These are phyloP conservation scores for Arthrobotrys iridis DNA, from an alignment of 2,329 filamentous ascomycete species.

Conservation along the genomic window DNA sequence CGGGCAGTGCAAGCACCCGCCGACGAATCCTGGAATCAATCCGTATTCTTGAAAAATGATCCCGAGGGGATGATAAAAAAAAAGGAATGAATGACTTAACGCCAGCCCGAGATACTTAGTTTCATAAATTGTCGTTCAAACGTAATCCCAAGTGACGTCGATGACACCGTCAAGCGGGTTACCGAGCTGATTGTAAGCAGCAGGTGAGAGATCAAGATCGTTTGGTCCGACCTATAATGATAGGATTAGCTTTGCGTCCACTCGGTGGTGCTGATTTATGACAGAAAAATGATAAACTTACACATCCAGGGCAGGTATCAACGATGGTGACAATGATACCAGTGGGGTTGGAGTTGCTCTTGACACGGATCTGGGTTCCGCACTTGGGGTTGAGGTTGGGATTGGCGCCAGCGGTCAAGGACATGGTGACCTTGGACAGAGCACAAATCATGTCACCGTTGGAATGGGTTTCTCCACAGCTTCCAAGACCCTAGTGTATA, in stretches of 20 bases:
- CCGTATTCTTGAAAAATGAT: neutral
- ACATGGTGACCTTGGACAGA: slow-evolving; percentile 55
- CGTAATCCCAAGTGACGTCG: slow-evolving; percentile 35
- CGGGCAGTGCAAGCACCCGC: slow-evolving; percentile 7
- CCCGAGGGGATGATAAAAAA: neutral
- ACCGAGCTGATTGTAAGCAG: slow-evolving; percentile 53
- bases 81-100: neutral
- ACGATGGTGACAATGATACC: slow-evolving; percentile 45
- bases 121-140: slow-evolving; percentile 12
- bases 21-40: slow-evolving; percentile 10
- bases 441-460: slow-evolving; percentile 56
- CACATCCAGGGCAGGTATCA: slow-evolving; percentile 56
- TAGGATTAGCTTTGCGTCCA: slow-evolving; percentile 33
- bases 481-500: slow-evolving; percentile 53
- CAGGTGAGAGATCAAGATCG: slow-evolving; percentile 55
- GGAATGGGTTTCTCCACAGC: slow-evolving; percentile 51
- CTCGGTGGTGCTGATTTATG: too few relatives aligned
- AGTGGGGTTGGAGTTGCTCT: slow-evolving; percentile 29
- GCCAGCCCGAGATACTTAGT: neutral
- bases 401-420: slow-evolving; percentile 54
- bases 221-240: neutral
- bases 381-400: slow-evolving; percentile 59
- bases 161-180: slow-evolving; percentile 44
- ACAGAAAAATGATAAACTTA: slow-evolving; percentile 46
- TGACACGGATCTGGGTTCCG: slow-evolving; percentile 55